Evolutionary conservation across 2,329 filamentous ascomycete genomes (phyloP).

Genomic region (Arachnomyces sp.): DNA sequence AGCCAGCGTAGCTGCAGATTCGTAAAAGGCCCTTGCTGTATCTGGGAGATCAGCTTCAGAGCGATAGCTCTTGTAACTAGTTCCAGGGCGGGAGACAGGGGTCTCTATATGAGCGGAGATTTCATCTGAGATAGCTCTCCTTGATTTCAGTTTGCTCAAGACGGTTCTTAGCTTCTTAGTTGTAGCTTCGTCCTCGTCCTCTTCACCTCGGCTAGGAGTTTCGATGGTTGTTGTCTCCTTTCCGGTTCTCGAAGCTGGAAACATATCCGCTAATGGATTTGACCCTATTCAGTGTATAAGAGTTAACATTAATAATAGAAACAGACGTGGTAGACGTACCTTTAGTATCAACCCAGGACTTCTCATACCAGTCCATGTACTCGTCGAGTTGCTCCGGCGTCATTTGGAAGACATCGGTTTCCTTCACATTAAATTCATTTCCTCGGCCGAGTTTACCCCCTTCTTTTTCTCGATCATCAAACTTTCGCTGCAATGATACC

Average conservation of each 20-base stretch:
- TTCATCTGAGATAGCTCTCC: conserved; percentile 31
- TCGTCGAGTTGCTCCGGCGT: conserved; percentile 57
- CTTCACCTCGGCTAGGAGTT: conserved; percentile 4
- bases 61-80: conserved; percentile 44
- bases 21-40: conserved; percentile 42
- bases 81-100: conserved; percentile 41
- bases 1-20: conserved; percentile 42
- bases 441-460: conserved; percentile 34
- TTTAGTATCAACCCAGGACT: conserved; percentile 46
- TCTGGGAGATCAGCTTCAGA: conserved; percentile 41
- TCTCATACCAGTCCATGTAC: conserved; percentile 73
- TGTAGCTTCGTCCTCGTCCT: conserved; percentile 23
- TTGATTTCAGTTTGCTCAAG: conserved; percentile 34
- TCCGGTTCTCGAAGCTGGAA: conserved; percentile 26
- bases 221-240: conserved; percentile 3
- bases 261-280: conserved; percentile 35
- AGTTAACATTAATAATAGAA: conserved; percentile 13
- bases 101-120: conserved; percentile 13
- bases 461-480: conserved; percentile 23
- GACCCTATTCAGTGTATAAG: conserved; percentile 12
- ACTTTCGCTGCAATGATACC: conserved; percentile 45
- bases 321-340: conserved; percentile 12
- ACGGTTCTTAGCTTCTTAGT: conserved; percentile 35
- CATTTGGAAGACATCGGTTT: conserved; percentile 58
- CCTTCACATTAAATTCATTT: conserved; percentile 49